phyloP scores from a whole-genome alignment of 2,329 filamentous ascomycete genomes.

The Cladosporium cucumerinum region DNA sequence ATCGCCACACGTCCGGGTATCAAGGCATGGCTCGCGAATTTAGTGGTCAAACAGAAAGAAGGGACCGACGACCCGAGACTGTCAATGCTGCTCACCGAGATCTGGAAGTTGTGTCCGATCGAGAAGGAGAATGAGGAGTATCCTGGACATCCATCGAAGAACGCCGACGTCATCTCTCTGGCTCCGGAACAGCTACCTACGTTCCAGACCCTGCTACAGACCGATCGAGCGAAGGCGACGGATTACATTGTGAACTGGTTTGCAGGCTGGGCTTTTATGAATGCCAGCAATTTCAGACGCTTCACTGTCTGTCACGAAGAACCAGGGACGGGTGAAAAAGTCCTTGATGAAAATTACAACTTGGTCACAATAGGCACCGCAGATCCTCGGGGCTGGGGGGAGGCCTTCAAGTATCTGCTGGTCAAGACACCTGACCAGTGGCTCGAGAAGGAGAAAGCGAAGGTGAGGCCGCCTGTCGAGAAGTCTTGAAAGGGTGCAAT shows the following conservation, averaged over 20 bases:
- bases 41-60: slow-evolving; percentile 19
- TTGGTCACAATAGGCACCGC: not conserved
- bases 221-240: slow-evolving; percentile 26
- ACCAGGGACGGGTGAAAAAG: not conserved
- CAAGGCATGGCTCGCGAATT: slow-evolving; percentile 26
- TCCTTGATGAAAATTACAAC: not conserved
- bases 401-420: slow-evolving; percentile 3
- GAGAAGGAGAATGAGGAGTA: slow-evolving; percentile 23
- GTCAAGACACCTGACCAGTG: slow-evolving; percentile 10
- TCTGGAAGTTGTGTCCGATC: slow-evolving; percentile 28
- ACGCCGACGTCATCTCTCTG: slow-evolving; percentile 26
- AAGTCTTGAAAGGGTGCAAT: not conserved
- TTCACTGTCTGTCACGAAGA: slow-evolving; percentile 29
- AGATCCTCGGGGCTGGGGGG: not conserved
- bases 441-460: not conserved
- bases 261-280: slow-evolving; percentile 27
- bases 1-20: slow-evolving; percentile 31
- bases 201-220: slow-evolving; percentile 26
- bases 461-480: not conserved
- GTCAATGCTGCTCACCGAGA: slow-evolving; percentile 24
- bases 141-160: slow-evolving; percentile 18
- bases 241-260: slow-evolving; percentile 35
- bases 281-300: slow-evolving; percentile 27
- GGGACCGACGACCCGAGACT: slow-evolving; percentile 14
- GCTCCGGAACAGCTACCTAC: slow-evolving; percentile 24